phyloP scores from a whole-genome alignment of 805 yeast genomes.

The Metschnikowia continentalis region DNA sequence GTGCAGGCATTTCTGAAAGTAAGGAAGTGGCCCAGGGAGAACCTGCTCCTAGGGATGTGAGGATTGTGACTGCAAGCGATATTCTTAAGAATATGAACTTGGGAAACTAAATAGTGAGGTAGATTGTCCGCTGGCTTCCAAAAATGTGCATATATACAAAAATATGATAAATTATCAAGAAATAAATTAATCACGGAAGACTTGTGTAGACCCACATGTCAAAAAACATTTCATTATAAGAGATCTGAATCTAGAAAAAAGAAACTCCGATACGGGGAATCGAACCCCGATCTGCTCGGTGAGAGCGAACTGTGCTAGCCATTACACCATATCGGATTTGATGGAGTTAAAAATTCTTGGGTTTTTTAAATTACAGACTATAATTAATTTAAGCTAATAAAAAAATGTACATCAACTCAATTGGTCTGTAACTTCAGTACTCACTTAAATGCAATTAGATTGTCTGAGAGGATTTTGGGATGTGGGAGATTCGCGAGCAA shows the following conservation, averaged over 20 bases:
- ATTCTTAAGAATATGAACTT: constrained; percentile 11
- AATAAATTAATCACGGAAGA: no score
- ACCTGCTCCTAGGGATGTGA: constrained; percentile 5
- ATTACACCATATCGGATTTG: constrained; percentile 8
- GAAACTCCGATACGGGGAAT: constrained; percentile 19
- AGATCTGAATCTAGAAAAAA: constrained; percentile 1
- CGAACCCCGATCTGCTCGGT: constrained; percentile 22
- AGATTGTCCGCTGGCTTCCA: no score
- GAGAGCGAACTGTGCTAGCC: constrained; percentile 22
- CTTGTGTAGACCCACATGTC: neutral
- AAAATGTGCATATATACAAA: no score
- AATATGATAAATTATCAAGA: no score
- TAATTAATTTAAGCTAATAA: no score
- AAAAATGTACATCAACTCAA: no score
- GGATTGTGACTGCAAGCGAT: constrained; percentile 13
- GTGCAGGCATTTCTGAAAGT: constrained; percentile 1
- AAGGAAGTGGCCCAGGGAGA: constrained; percentile 1
- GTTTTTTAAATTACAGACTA: no score
- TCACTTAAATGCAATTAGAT: neutral
- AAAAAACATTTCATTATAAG: neutral
- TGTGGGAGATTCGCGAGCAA: neutral
- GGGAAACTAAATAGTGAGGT: neutral
- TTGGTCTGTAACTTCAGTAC: no score
- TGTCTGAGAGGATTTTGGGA: no score
- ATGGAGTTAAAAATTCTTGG: neutral